Conservation (phyloP, 2,329 filamentous ascomycete species). For the Epicoccum nigrum region DNA sequence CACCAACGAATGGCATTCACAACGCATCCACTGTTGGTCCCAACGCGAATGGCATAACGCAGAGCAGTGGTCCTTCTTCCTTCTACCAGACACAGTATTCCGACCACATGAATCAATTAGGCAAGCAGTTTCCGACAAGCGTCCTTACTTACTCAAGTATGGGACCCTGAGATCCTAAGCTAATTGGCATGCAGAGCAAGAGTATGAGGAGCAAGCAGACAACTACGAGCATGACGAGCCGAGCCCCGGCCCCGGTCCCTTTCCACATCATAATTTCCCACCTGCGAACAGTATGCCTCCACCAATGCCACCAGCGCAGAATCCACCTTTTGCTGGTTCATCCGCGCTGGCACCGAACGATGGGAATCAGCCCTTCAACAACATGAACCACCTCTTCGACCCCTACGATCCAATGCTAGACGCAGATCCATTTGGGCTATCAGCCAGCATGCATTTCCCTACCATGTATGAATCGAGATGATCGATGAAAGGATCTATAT, state of each 20-base stretch:
- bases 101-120: constrained; percentile 93
- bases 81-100: constrained; percentile 91
- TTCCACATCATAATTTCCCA: constrained; percentile 62
- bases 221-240: constrained; percentile 83
- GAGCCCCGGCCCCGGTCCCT: constrained; percentile 62
- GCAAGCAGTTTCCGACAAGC: constrained; percentile 71
- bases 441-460: constrained; percentile 93
- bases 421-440: constrained; percentile 90
- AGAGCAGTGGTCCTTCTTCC: constrained; percentile 51
- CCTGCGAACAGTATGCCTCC: constrained; percentile 50
- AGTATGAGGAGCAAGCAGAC: constrained; percentile 90
- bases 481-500: constrained; percentile 27
- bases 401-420: constrained; percentile 87
- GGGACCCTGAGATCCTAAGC: constrained; percentile 71
- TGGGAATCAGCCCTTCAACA: constrained; percentile 49
- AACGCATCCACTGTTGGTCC: constrained; percentile 46
- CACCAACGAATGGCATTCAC: constrained; percentile 45
- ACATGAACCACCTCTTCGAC: constrained; percentile 63
- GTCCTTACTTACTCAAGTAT: constrained; percentile 54
- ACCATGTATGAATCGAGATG: constrained; percentile 66
- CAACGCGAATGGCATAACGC: constrained; percentile 44
- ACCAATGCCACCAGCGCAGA: constrained; percentile 46
- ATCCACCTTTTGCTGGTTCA: constrained; percentile 43
- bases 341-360: constrained; percentile 42
- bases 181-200: constrained; percentile 82